Evolutionary conservation across 495 filamentous ascomycete genomes (phyloP).

Genomic region (Tuber umbilicatum): DNA sequence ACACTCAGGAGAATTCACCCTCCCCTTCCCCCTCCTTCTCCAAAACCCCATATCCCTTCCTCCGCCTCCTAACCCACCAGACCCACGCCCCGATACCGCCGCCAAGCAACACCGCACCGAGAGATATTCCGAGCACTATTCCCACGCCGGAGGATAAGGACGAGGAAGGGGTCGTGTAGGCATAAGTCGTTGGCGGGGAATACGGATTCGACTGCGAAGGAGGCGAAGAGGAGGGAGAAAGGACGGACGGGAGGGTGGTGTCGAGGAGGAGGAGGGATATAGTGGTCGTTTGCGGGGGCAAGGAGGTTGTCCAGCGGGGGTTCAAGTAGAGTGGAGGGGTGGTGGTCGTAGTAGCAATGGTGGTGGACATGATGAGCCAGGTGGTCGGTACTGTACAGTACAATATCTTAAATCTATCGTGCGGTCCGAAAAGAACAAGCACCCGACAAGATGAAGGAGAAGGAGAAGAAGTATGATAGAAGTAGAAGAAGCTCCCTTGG

Average conservation of each 20-base stretch:
- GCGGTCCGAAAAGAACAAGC: neutral
- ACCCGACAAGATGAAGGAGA: too few relatives aligned
- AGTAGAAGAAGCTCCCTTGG: too few relatives aligned
- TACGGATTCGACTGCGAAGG: neutral
- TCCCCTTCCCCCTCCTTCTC: neutral
- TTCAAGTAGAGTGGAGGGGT: neutral
- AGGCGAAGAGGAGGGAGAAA: neutral
- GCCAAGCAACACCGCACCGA: neutral
- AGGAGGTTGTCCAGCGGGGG: neutral
- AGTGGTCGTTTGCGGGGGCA: neutral
- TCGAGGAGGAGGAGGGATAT: neutral
- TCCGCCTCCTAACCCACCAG: neutral
- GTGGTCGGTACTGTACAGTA: neutral
- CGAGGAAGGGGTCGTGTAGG: neutral
- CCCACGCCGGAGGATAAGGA: neutral
- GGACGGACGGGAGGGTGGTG: neutral
- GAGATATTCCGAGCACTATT: neutral
- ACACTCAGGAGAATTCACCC: neutral
- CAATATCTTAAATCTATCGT: neutral
- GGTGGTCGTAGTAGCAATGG: neutral
- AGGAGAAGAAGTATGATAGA: too few relatives aligned
- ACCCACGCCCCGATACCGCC: neutral
- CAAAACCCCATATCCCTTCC: neutral
- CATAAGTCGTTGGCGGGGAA: neutral
- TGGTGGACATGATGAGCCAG: neutral